phyloP scores from a whole-genome alignment of 2,329 filamentous ascomycete species.

The Alternaria triticimaculans region DNA sequence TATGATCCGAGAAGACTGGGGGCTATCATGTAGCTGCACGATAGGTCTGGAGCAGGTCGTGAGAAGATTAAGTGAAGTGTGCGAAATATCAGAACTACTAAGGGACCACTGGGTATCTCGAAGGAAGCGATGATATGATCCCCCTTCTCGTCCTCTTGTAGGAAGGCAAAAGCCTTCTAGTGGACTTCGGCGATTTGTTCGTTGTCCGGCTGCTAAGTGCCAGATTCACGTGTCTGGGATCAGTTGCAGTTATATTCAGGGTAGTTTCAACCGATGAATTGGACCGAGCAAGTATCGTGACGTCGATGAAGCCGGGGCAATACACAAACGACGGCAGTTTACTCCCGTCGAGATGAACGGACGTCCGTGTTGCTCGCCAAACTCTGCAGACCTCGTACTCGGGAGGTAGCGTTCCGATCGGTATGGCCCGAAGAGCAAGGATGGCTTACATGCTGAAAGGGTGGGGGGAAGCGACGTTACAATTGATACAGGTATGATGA shows the following conservation, averaged over 20 bases:
- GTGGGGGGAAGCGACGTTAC: background rate
- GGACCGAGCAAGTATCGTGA: background rate
- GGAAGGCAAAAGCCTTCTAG: background rate
- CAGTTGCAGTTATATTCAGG: background rate
- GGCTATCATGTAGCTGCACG: background rate
- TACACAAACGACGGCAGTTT: background rate
- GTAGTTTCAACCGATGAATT: background rate
- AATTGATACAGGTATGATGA: too few relatives aligned
- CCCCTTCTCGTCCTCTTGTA: background rate
- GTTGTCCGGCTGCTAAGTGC: too few relatives aligned
- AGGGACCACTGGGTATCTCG: background rate
- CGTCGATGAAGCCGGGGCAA: background rate
- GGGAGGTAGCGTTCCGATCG: background rate
- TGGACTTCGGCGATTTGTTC: background rate
- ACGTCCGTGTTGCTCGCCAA: background rate
- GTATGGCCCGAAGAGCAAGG: background rate
- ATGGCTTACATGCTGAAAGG: background rate
- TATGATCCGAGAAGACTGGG: background rate
- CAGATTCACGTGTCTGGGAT: background rate
- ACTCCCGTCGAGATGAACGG: background rate
- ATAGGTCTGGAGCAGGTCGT: background rate
- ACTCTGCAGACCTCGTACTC: background rate
- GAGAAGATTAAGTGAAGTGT: background rate
- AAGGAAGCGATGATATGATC: too few relatives aligned
- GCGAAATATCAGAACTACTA: background rate